phyloP scores from a whole-genome alignment of 2,329 filamentous ascomycete species.

The Aspergillus sp. region DNA sequence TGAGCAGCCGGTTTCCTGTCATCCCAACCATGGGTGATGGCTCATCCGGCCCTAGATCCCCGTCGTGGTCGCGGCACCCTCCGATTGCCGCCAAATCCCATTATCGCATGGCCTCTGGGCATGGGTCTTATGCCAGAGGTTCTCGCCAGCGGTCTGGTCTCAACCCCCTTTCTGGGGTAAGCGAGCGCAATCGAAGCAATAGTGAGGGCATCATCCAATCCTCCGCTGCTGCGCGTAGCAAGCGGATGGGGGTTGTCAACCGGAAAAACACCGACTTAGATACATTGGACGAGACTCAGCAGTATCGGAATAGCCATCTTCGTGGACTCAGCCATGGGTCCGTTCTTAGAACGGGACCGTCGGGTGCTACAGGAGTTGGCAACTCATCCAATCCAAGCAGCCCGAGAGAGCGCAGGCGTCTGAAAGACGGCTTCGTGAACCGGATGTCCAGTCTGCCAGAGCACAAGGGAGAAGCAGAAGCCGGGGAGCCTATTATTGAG shows the following conservation, averaged over 20 bases:
- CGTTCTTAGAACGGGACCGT: constrained; percentile 33
- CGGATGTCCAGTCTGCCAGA: constrained; percentile 50
- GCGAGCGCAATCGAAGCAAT: constrained; percentile 49
- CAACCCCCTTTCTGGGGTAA: constrained; percentile 62
- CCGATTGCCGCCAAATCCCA: constrained; percentile 75
- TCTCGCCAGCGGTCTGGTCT: constrained; percentile 60
- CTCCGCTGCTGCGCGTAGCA: constrained; percentile 39
- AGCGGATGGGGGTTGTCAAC: constrained; percentile 53
- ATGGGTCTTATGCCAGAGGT: constrained; percentile 27
- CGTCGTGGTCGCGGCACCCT: constrained; percentile 56
- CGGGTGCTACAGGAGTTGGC: constrained; percentile 22
- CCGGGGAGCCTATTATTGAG: constrained; percentile 44
- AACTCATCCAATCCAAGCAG: constrained; percentile 38
- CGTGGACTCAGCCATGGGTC: constrained; percentile 51
- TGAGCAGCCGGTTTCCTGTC: constrained; percentile 52
- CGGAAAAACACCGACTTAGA: constrained; percentile 47
- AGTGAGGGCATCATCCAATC: constrained; percentile 51
- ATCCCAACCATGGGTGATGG: constrained; percentile 43
- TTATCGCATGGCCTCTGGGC: constrained; percentile 50
- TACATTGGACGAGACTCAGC: constrained; percentile 43
- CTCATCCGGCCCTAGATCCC: constrained; percentile 62
- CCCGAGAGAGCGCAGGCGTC: constrained; percentile 32
- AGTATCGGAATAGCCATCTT: constrained; percentile 46
- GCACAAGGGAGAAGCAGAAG: constrained; percentile 41
- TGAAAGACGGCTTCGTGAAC: constrained; percentile 38